Base-by-base conservation (phyloP, 2,329 filamentous ascomycete species). In the Fusarium napiforme region DNA sequence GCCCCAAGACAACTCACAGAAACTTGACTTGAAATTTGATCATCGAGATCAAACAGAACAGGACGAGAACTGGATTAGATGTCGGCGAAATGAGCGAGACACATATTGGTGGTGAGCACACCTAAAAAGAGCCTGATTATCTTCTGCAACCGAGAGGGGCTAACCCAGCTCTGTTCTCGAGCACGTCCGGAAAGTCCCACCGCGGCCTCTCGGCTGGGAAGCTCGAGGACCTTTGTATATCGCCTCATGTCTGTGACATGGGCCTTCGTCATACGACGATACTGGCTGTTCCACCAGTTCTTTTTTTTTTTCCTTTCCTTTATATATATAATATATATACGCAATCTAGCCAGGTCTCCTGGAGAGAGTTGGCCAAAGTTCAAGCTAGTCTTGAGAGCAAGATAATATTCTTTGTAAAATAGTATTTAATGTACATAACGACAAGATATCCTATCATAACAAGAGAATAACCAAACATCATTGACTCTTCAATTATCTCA, bases 361-460 rank as follows among this genome's bases (percentile, higher is more conserved):
- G 71, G 71, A 30, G 71, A 58, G 71, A 63, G 40, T 49, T 69
- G 39, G 52, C 50, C 32, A 36, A 50, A 36, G 32, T 36, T 26
- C 40, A 57, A 64, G 43, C 67, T 30, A 72, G 57, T 45, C 46
- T 69, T 36, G 49, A 64, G 46, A 42, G 37, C 42, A 50, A 59
- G 61, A 72, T 65, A 72, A 74, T 62, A 65, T 64, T 69, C 59
- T 72, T 45, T 73, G 71, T 74, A 74, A 67, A 72, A 53, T 69
- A 65, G 67, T 69, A 62, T 61, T 50, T 69, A 66, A 74, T 74
- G 57, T 53, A 64, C 53, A 74, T 56, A 55, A 71, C 43, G 42
- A 64, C 39, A 60, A 59, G 37, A 36, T 55, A 39, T 50, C 67
- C 28, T 58, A 32, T 46, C 46, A 46, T 55, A 39, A 42, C 46